Percentiles rank a stretch among this genome's conserved stretches.
phyloP scores from a whole-genome alignment of 768 basidiomycete species.

The Tricholoma saponaceum region DNA sequence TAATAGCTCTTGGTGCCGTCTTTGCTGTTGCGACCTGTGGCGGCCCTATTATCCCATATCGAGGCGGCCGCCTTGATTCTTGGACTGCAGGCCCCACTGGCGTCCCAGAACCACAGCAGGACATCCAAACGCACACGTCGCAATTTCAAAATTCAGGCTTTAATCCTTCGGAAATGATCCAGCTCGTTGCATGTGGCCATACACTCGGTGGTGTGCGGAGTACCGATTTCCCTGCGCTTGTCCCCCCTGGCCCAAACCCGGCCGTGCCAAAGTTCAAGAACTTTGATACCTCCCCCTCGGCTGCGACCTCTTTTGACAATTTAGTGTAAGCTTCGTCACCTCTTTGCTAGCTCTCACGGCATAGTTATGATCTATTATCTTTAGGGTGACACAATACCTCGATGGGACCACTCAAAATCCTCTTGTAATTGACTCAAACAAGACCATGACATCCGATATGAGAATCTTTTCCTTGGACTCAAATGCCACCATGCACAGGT shows the following conservation, averaged over 20 bases:
- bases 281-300: conserved; percentile 36
- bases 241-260: conserved; percentile 28
- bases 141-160: conserved; percentile 42
- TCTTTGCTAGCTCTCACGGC: not conserved
- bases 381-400: conserved; percentile 37
- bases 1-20: conserved; percentile 36
- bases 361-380: not conserved
- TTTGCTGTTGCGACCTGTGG: conserved; percentile 38
- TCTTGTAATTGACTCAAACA: conserved; percentile 30
- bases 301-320: conserved; percentile 39
- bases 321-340: conserved; percentile 28
- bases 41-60: conserved; percentile 41
- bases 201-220: conserved; percentile 47
- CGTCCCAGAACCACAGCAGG: conserved; percentile 41
- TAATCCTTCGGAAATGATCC: conserved; percentile 43
- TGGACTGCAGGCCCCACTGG: conserved; percentile 32
- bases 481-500: conserved; percentile 39
- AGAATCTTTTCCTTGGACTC: conserved; percentile 35
- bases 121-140: conserved; percentile 32
- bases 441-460: conserved; percentile 34
- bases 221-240: conserved; percentile 40
- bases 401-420: conserved; percentile 34
- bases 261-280: conserved; percentile 25
- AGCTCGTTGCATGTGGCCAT: conserved; percentile 48
- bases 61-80: conserved; percentile 40